These are phyloP conservation scores for Cucurbita argyrosperma DNA, from an alignment of 306 rosid species.

Conservation along the genomic window DNA sequence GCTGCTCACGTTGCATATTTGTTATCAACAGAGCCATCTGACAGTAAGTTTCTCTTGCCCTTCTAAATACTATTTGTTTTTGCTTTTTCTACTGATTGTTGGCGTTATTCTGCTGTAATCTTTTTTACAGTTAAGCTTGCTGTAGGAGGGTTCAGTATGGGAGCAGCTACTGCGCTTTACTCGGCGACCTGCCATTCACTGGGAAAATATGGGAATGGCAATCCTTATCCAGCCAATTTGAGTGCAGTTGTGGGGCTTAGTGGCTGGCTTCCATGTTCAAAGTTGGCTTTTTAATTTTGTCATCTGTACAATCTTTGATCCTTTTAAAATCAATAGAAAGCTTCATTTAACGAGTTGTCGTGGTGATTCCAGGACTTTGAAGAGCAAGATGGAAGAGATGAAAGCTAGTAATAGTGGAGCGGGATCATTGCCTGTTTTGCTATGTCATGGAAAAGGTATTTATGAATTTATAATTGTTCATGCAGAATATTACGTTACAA, in stretches of 20 bases:
- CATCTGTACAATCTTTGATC: background rate
- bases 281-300: constrained; percentile 30
- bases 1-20: constrained; percentile 87
- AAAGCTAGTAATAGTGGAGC: constrained; percentile 53
- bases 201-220: constrained; percentile 59
- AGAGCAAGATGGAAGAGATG: constrained; percentile 42
- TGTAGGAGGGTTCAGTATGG: constrained; percentile 98
- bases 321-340: background rate
- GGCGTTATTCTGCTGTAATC: background rate
- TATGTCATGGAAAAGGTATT: constrained; percentile 92
- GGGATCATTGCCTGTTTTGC: constrained; percentile 61
- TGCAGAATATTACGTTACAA: background rate
- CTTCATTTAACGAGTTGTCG: constrained; percentile 10
- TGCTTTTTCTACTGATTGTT: background rate
- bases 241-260: constrained; percentile 82
- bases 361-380: constrained; percentile 45
- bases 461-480: background rate
- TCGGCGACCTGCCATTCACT: constrained; percentile 56
- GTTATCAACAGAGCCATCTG: constrained; percentile 83
- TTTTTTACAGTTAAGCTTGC: constrained; percentile 69
- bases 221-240: constrained; percentile 58
- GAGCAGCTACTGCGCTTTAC: constrained; percentile 89
- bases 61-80: background rate
- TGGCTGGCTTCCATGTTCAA: constrained; percentile 99
- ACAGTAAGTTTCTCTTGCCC: constrained; percentile 46